Evolutionary conservation across 2,329 filamentous ascomycete species (phyloP), one percentile per base, ranked within the genome.

Genomic region (Hawksworthiomyces lignivorus): DNA sequence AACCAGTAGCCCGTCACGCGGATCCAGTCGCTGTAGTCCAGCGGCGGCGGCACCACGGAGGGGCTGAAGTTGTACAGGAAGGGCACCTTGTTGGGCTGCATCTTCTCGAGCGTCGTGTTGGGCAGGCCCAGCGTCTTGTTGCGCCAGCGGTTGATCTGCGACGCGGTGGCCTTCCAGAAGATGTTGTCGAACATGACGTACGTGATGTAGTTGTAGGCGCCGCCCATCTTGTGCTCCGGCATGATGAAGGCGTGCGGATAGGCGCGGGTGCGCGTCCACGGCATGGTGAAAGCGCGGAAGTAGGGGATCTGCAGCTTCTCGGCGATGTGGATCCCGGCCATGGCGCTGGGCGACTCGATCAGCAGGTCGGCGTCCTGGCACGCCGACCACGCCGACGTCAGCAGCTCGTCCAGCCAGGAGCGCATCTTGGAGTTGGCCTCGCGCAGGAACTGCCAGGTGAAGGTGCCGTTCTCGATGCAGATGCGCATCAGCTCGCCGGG

Each of bases 1-100:
- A 98, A 97, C 92, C 92, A 98, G 64, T 98, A 97, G 0, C 92
- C 92, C 0, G 92, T 97, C 7, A 97, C 87, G 32, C 87, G 80
- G 59, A 98, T 92, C 92, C 92, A 98, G 61, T 97, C 92, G 31
- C 87, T 90, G 64, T 89, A 98, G 64, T 98, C 92, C 2, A 96
- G 70, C 14, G 92, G 92, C 21, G 89, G 90, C 3, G 86, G 80
- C n/a, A 98, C 92, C 11, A 98, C 92, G 10, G 80, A 84, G 1
- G 89, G 87, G 43, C 87, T 94, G 61, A 96, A 97, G 63, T 96
- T 97, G 69, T 98, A 98, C 34, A 98, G 64, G 62, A 98, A 98
- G 0, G 92, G 92, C n/a, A 96, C 87, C 60, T 94, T 94, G 67
- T 96, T 95, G 3, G 86, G 82, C 63, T 96, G 88, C 77, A 98